Evolutionary conservation across 768 basidiomycete species (phyloP).

Genomic region (Pleurotus platypus): DNA sequence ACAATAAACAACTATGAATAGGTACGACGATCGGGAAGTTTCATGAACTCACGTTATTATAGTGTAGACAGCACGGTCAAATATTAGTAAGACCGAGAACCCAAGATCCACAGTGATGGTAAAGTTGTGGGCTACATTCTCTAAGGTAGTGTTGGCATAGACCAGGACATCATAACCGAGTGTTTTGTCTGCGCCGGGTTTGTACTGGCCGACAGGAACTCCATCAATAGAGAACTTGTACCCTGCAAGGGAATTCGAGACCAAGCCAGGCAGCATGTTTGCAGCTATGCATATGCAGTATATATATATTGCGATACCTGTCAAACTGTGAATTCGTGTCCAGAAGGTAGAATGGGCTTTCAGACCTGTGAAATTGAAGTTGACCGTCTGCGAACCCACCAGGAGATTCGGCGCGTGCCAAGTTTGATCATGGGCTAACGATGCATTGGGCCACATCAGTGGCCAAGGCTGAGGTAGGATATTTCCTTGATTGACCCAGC

Average conservation of each 20-base stretch:
- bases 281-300: constrained; percentile 4
- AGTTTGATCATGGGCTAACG: background rate
- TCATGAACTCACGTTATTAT: too few species aligned
- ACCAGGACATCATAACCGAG: background rate
- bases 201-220: background rate
- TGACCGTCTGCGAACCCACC: background rate
- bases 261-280: background rate
- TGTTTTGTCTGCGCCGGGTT: background rate
- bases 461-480: background rate
- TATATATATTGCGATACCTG: background rate
- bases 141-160: background rate
- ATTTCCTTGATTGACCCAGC: background rate
- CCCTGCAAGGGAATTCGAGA: background rate
- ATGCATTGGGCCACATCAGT: background rate
- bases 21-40: too few species aligned
- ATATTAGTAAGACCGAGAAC: background rate
- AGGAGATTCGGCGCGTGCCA: background rate
- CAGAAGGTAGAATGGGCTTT: too few species aligned
- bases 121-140: background rate
- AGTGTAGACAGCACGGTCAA: constrained; percentile 4
- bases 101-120: background rate
- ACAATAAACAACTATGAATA: too few species aligned
- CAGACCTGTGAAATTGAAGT: background rate
- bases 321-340: background rate
- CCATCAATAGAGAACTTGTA: background rate